Conservation (phyloP, 1,139 yeast genomes). For the Yamadazyma pseudoaaseri region DNA sequence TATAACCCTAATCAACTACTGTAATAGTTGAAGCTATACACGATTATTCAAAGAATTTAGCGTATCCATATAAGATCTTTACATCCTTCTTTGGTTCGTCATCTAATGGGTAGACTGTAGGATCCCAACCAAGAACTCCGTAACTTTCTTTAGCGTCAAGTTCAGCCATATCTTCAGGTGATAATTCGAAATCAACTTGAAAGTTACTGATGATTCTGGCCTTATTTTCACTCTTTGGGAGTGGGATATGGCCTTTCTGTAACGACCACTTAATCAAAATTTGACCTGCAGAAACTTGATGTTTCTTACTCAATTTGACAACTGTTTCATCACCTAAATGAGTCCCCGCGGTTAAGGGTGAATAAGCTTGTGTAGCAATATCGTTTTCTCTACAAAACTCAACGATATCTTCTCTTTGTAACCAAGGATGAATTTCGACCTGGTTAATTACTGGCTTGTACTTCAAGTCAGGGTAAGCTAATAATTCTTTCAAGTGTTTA, state of each 20-base stretch:
- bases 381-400: constrained; percentile 52
- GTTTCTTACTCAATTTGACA: constrained; percentile 50
- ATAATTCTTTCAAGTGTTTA: constrained; percentile 25
- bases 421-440: constrained; percentile 64
- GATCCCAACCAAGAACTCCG: constrained; percentile 1
- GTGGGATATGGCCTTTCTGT: constrained; percentile 65
- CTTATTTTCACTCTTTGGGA: constrained; percentile 65
- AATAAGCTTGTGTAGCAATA: constrained; percentile 68
- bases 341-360: constrained; percentile 73
- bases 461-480: constrained; percentile 44
- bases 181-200: constrained; percentile 45
- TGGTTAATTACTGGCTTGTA: constrained; percentile 61
- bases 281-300: constrained; percentile 56
- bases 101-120: constrained; percentile 1
- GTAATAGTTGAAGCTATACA: no score
- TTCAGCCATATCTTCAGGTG: constrained; percentile 22
- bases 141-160: background rate
- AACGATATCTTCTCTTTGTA: constrained; percentile 65
- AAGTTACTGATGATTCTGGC: constrained; percentile 57
- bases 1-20: no score
- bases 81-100: no score
- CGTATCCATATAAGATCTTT: no score
- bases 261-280: no score
- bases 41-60: no score
- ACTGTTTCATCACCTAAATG: constrained; percentile 55